These are phyloP conservation scores for Penicillium decumbens DNA, from an alignment of 2,329 filamentous ascomycete species.

Conservation along the genomic window DNA sequence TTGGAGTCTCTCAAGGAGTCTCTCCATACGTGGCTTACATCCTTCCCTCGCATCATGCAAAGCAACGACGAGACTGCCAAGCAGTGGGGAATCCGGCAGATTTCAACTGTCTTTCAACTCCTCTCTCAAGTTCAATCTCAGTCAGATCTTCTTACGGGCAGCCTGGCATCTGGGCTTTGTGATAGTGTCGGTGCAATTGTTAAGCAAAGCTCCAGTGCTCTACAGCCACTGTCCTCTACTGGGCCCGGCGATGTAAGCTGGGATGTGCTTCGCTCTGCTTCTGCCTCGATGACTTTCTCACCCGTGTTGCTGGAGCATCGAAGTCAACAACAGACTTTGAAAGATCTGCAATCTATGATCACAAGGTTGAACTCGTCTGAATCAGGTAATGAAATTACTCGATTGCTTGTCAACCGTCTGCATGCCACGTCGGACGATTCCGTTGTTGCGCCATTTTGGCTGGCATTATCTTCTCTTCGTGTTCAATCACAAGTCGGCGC, in stretches of 20 bases:
- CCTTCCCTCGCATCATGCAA: constrained; percentile 78
- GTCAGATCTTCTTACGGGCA: constrained; percentile 30
- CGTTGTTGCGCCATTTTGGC: constrained; percentile 71
- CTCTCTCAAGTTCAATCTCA: constrained; percentile 57
- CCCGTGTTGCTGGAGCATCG: constrained; percentile 61
- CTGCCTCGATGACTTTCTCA: constrained; percentile 46
- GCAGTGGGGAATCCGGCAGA: constrained; percentile 64
- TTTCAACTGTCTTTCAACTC: constrained; percentile 68
- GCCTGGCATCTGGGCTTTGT: constrained; percentile 55
- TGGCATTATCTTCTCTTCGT: constrained; percentile 68
- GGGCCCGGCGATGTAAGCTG: constrained; percentile 22
- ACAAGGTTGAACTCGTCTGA: constrained; percentile 51
- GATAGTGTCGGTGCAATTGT: constrained; percentile 63
- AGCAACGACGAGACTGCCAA: constrained; percentile 76
- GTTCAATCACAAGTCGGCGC: constrained; percentile 50
- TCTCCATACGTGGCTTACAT: constrained; percentile 74
- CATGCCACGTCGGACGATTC: constrained; percentile 55
- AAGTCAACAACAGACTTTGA: constrained; percentile 62
- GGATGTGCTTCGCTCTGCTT: constrained; percentile 24
- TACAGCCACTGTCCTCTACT: constrained; percentile 27
- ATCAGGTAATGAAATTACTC: constrained; percentile 50
- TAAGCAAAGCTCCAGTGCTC: constrained; percentile 26
- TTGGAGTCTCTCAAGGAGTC: constrained; percentile 63
- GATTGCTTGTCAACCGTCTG: constrained; percentile 61
- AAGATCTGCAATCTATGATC: constrained; percentile 56